These are phyloP conservation scores for Coniochaeta sp. DNA, from an alignment of 2,329 filamentous ascomycete species.

Conservation along the genomic window DNA sequence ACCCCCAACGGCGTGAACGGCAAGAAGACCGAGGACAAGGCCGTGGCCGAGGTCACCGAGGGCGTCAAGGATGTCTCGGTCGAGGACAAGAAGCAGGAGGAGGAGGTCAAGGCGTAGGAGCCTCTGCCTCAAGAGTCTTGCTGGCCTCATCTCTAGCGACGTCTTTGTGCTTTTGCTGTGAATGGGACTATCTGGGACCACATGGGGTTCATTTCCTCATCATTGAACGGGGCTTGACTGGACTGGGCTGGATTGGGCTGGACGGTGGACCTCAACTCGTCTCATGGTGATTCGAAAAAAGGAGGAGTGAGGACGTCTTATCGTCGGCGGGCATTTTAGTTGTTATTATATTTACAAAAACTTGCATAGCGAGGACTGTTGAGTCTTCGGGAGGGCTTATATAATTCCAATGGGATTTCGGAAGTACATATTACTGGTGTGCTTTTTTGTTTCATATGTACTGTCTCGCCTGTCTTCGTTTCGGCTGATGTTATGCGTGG, in stretches of 20 bases:
- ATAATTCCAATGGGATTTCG: not conserved
- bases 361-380: not conserved
- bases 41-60: slow-evolving; percentile 45
- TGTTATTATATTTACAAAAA: not conserved
- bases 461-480: too few relatives aligned
- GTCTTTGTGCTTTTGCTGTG: not conserved
- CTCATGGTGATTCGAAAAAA: not conserved
- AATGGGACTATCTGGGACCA: not conserved
- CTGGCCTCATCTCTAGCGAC: not conserved
- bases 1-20: slow-evolving; percentile 35
- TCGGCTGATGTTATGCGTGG: too few relatives aligned
- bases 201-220: not conserved
- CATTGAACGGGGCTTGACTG: too few relatives aligned
- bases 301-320: not conserved
- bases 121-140: not conserved
- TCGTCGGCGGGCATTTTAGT: not conserved
- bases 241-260: not conserved
- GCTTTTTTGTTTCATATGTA: too few relatives aligned
- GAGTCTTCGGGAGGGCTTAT: not conserved
- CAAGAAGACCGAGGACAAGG: slow-evolving; percentile 35
- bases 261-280: not conserved
- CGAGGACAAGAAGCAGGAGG: slow-evolving; percentile 37
- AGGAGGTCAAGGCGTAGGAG: slow-evolving; percentile 20
- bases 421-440: not conserved
- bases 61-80: slow-evolving; percentile 44